Percentiles rank a stretch among this genome's conserved stretches.
Evolutionary conservation across 345 rosid genomes (phyloP).

Genomic region (Brassica carinata): DNA sequence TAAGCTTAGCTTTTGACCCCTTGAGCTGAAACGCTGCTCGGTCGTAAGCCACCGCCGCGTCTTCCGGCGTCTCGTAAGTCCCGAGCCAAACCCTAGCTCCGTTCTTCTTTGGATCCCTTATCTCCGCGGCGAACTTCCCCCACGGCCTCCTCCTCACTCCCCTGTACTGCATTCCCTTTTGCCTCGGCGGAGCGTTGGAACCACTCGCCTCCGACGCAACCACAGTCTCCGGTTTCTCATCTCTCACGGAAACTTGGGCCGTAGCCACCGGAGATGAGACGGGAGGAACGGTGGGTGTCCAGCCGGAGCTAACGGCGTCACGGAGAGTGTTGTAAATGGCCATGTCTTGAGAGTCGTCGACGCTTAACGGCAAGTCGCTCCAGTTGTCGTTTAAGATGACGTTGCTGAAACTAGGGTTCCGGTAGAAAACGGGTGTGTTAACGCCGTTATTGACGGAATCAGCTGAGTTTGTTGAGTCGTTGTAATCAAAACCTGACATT

Average conservation of each 20-base stretch:
- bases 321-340: conserved; percentile 53
- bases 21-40: conserved; percentile 57
- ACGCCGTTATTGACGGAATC: conserved; percentile 26
- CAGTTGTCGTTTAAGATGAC: conserved; percentile 44
- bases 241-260: neutral
- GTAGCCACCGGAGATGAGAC: neutral
- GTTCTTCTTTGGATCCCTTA: conserved; percentile 64
- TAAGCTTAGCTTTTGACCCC: conserved; percentile 61
- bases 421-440: conserved; percentile 23
- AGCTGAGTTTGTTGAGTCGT: conserved; percentile 15
- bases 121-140: conserved; percentile 79
- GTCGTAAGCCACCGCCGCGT: conserved; percentile 69
- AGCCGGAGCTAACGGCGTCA: conserved; percentile 54
- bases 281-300: conserved; percentile 46
- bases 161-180: conserved; percentile 44
- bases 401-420: conserved; percentile 40
- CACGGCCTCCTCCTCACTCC: conserved; percentile 61
- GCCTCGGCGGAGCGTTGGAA: conserved; percentile 21
- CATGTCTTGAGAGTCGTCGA: conserved; percentile 68
- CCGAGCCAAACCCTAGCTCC: conserved; percentile 75
- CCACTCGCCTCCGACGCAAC: conserved; percentile 18
- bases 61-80: conserved; percentile 63
- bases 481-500: conserved; percentile 37
- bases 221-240: neutral
- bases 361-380: conserved; percentile 55